Conservation (phyloP, 352 stramenopile species). For the Pythium phragmitis region DNA sequence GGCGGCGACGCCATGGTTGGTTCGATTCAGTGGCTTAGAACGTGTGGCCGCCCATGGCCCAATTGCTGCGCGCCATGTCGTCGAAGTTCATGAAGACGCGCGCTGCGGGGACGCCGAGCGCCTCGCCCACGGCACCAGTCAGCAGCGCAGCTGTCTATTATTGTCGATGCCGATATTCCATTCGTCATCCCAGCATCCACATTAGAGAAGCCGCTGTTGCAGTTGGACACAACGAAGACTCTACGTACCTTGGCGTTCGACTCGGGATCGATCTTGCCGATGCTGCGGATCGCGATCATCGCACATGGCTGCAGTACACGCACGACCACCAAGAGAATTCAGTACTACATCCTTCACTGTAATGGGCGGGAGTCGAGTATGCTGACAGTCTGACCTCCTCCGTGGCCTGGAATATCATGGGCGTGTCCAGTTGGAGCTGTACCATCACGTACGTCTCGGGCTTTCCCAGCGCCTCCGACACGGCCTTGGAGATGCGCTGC, state of each 20-base stretch:
- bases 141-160: background rate
- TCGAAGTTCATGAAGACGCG: slow-evolving; percentile 6
- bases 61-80: slow-evolving; percentile 1
- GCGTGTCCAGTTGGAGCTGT: slow-evolving; percentile 35
- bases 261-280: slow-evolving; percentile 6
- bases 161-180: too few relatives aligned
- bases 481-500: slow-evolving; percentile 34
- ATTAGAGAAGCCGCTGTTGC: too few relatives aligned
- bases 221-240: background rate
- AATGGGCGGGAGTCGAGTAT: too few relatives aligned
- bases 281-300: slow-evolving; percentile 5
- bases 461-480: slow-evolving; percentile 6
- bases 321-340: background rate
- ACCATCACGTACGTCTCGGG: slow-evolving; percentile 31
- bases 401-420: slow-evolving; percentile 35
- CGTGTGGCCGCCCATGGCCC: background rate
- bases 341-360: background rate
- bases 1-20: too few relatives aligned
- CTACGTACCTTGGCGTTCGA: background rate
- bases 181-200: too few relatives aligned
- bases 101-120: background rate
- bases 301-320: background rate
- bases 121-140: background rate
- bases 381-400: slow-evolving; percentile 20
- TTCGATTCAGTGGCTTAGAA: background rate